Evolutionary conservation across 768 basidiomycete species (phyloP).

Genomic region (Holtermanniella nyarrowii): DNA sequence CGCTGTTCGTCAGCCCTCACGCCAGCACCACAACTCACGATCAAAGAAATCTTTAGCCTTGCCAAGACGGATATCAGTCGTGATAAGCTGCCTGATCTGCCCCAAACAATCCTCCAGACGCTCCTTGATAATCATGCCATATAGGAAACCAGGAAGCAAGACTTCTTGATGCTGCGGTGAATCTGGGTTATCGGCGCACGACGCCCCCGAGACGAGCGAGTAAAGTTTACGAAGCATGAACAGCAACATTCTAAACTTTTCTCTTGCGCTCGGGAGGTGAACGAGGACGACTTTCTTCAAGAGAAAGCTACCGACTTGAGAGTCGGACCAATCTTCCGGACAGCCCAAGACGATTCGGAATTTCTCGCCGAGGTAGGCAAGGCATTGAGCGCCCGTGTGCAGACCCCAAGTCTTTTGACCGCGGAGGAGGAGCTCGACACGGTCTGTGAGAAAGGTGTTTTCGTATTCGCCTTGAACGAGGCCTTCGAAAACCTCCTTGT

Average conservation of each 20-base stretch:
- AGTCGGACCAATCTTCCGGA: constrained; percentile 88
- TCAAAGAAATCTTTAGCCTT: constrained; percentile 73
- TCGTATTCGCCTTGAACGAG: constrained; percentile 94
- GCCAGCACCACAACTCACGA: constrained; percentile 47
- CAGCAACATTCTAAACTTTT: constrained; percentile 92
- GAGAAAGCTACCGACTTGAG: constrained; percentile 67
- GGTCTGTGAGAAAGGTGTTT: constrained; percentile 94
- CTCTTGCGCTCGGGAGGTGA: constrained; percentile 72
- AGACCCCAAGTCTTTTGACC: constrained; percentile 91
- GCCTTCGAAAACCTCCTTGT: constrained; percentile 93
- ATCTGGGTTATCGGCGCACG: constrained; percentile 92
- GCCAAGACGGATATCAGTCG: constrained; percentile 63
- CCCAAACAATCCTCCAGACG: constrained; percentile 81
- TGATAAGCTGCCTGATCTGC: constrained; percentile 51
- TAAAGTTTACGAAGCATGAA: constrained; percentile 97
- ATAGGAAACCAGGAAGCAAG: constrained; percentile 79
- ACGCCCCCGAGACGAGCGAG: constrained; percentile 75
- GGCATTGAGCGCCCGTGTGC: constrained; percentile 76
- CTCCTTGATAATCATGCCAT: constrained; percentile 97
- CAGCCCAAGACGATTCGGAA: constrained; percentile 82
- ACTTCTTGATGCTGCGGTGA: constrained; percentile 98
- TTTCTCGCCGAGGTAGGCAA: constrained; percentile 92
- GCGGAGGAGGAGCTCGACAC: constrained; percentile 83
- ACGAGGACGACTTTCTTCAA: constrained; percentile 79
- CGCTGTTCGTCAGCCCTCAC: constrained; percentile 44